These are phyloP conservation scores for Pisolithus thermaeus DNA, from an alignment of 1,284 basidiomycete species.

Conservation along the genomic window DNA sequence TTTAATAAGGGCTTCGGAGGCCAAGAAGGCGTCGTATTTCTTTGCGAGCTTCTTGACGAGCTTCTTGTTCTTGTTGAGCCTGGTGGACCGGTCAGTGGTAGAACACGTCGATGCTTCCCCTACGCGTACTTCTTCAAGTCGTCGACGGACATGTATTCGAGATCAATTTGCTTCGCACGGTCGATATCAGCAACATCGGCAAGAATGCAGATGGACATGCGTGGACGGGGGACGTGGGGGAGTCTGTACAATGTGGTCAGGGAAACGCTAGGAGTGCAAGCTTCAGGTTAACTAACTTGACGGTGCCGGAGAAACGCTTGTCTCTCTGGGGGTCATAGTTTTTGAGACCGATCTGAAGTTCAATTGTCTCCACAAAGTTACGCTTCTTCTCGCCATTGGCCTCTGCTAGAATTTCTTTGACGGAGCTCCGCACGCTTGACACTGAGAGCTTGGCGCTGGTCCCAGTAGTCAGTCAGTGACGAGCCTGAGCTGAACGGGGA, in stretches of 20 bases:
- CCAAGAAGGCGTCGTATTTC: slow-evolving; percentile 99
- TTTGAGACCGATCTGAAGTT: slow-evolving; percentile 96
- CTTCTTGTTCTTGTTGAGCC: slow-evolving; percentile 99
- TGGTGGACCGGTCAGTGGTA: slow-evolving; percentile 22
- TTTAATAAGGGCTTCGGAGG: slow-evolving; percentile 98
- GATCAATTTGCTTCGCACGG: slow-evolving; percentile 94
- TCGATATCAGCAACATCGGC: slow-evolving; percentile 99
- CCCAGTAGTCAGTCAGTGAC: slow-evolving; percentile 6
- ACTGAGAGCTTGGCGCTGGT: slow-evolving; percentile 76
- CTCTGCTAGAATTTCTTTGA: slow-evolving; percentile 78
- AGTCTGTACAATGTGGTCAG: slow-evolving; percentile 52
- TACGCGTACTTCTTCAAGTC: slow-evolving; percentile 90
- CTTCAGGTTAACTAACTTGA: slow-evolving; percentile 58
- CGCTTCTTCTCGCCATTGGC: slow-evolving; percentile 81
- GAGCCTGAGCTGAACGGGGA: background rate
- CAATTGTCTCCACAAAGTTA: slow-evolving; percentile 91
- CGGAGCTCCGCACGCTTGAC: slow-evolving; percentile 96
- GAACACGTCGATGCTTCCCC: background rate
- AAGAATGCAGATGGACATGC: slow-evolving; percentile 99
- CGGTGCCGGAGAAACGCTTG: slow-evolving; percentile 96
- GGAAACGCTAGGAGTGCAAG: background rate
- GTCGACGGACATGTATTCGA: slow-evolving; percentile 99
- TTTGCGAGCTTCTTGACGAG: slow-evolving; percentile 99
- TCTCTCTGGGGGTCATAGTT: slow-evolving; percentile 97
- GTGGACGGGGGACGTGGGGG: slow-evolving; percentile 93